Evolutionary conservation across 1,284 basidiomycete species (phyloP), one percentile per base, ranked within the genome.

Genomic region (Lignosus rhinocerotis): DNA sequence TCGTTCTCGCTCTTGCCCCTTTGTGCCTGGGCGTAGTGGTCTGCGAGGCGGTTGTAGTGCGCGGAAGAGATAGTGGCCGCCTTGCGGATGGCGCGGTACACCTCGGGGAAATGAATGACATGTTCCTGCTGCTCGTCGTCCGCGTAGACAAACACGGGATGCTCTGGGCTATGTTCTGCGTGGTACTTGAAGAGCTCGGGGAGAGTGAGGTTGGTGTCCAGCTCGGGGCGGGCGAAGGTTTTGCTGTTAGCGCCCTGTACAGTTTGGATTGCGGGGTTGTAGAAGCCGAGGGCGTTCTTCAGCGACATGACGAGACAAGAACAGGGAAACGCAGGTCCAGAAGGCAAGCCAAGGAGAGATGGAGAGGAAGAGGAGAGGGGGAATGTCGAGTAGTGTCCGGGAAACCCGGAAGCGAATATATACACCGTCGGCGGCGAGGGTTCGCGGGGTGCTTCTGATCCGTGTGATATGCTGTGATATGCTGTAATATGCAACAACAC

Each of bases 151-250:
- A 75, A 76, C 1, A 76, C 56, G 3, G 72, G 72, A 55, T 76
- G 74, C 3, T 72, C 58, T 0, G 73, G 67, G 39, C 66, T 75
- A 43, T 76, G 58, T 33, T 65, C 48, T 6, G 65, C 61, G 43
- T 79, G 73, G 65, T 69, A 75, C 19, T 75, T 73, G 55, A 70
- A 74, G 1, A 76, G 59, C 51, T 78, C 72, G 0, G 73, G 70
- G 10, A 78, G 34, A 8, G 72, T 70, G 21, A 76, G 56, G 2
- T 72, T 65, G 16, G 70, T 73, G 58, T 77, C 73, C 25, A 77
- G 59, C 0, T 73, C 71, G 9, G 76, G 76, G 1, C 58, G 65
- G 0, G 16, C 59, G 61, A 75, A 77, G 5, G 70, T 73, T 1
- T 62, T 50, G 56, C 66, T 64, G 25, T 48, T 52, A 12, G 17